Base-by-base conservation (phyloP, 768 basidiomycete genomes). In the Suillus decipiens region DNA sequence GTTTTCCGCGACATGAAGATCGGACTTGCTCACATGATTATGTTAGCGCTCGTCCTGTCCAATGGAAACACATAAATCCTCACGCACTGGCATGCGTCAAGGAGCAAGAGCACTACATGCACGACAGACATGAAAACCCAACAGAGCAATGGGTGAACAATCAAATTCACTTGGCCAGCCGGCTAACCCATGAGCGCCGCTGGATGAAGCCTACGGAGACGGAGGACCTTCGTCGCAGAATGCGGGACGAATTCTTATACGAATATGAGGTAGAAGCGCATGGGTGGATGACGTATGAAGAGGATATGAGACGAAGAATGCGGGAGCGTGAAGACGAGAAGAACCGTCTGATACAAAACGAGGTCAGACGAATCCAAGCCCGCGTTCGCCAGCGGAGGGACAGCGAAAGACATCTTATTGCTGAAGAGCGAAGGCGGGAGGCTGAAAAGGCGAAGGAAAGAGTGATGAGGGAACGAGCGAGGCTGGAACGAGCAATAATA, bases 71-170 rank as follows among this genome's bases (percentile, higher is more conserved):
- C 51, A 68, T 71, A 59, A 67, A 73, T 24, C 56, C 70, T 51
- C 68, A 76, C 64, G 70, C 67, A 28, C 73, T 72, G 61, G 69
- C 77, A 33, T 77, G 80, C 78, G 83, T 83, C 8, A 78, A 80
- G 57, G 82, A 87, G 63, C 85, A 88, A 72, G 83, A 84, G 66
- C 74, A 76, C 48, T 71, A 77, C 62, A 77, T 77, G 51, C 76
- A 78, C 61, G 77, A 77, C 51, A 79, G 77, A 62, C 77, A 79
- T 64, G 80, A 77, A 65, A 78, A 78, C 69, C 84, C 81, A 67
- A 86, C 85, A 37, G 84, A 88, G 60, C 80, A 83, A 60, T 90
- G 90, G 89, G 84, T 90, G 56, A 73, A 80, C 54, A 81, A 86
- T 67, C 87, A 86, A 72, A 71, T 80, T 55, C 75, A 82, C 63